Evolutionary conservation across 805 yeast genomes (phyloP).

Genomic region (Cyberlindnera suaveolens): DNA sequence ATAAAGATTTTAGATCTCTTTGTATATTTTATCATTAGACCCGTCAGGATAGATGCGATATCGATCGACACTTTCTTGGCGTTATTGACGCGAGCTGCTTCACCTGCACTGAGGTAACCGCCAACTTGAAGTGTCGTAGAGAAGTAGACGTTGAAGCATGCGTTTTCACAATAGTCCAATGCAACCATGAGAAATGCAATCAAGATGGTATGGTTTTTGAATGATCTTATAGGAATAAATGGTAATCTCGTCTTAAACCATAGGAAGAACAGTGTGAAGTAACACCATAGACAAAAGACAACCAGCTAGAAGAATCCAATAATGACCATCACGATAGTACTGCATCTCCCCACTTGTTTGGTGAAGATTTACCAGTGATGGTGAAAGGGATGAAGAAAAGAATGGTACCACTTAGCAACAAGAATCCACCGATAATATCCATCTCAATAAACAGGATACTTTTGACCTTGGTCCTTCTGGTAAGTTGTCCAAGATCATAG

Average conservation of each 20-base stretch:
- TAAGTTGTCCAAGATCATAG: conserved; percentile 9
- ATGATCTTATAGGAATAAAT: conserved; percentile 23
- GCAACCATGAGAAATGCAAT: conserved; percentile 18
- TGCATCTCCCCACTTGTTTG: conserved; percentile 21
- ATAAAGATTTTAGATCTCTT: conserved; percentile 23
- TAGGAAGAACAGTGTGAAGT: conserved; percentile 1
- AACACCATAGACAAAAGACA: conserved; percentile 21
- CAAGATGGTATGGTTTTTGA: conserved; percentile 16
- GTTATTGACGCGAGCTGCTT: conserved; percentile 26
- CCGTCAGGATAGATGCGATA: conserved; percentile 22
- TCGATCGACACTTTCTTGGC: conserved; percentile 26
- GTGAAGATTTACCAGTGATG: conserved; percentile 19
- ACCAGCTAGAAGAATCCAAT: conserved; percentile 19
- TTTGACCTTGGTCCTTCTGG: conserved; percentile 17
- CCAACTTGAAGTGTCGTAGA: conserved; percentile 26
- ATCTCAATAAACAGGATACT: conserved; percentile 15
- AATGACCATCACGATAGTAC: conserved; percentile 22
- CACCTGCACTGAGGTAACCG: conserved; percentile 24
- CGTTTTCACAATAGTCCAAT: conserved; percentile 22
- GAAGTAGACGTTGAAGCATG: conserved; percentile 23
- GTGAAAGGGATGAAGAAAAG: conserved; percentile 26
- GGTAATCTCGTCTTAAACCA: conserved; percentile 14
- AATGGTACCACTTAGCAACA: conserved; percentile 19
- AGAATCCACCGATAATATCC: conserved; percentile 21
- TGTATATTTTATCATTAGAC: conserved; percentile 26